Evolutionary conservation across 306 rosid species (phyloP).

Genomic region (Acacia melanoxylon): DNA sequence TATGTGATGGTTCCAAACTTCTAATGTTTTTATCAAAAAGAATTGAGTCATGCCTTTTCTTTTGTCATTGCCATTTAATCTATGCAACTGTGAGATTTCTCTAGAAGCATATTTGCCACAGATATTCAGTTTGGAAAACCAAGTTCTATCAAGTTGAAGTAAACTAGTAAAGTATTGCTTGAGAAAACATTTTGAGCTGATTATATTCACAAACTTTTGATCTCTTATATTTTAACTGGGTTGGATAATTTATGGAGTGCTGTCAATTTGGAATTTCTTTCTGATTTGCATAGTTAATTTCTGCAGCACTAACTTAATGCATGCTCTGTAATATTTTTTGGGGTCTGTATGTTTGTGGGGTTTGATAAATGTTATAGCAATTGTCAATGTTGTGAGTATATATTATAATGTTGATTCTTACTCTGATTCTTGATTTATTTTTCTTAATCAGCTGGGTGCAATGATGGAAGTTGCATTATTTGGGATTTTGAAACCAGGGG

Average conservation of each 20-base stretch:
- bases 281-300: not conserved
- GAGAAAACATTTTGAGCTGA: not conserved
- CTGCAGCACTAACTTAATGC: not conserved
- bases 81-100: not conserved
- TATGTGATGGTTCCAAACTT: not conserved
- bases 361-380: not conserved
- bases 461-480: slow-evolving; percentile 87
- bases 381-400: slow-evolving; percentile 21
- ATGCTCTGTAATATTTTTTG: not conserved
- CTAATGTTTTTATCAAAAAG: not conserved
- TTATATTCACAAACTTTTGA: not conserved
- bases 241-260: not conserved
- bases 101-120: not conserved
- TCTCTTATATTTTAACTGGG: not conserved
- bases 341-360: not conserved
- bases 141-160: not conserved
- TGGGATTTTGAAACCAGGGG: slow-evolving; percentile 99
- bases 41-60: not conserved
- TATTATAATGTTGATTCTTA: not conserved
- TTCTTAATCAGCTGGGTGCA: slow-evolving; percentile 69
- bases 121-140: not conserved
- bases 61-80: not conserved
- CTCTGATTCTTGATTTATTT: not conserved
- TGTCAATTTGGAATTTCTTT: not conserved
- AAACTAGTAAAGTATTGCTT: not conserved